These are phyloP conservation scores for Xylaria arbuscula DNA, from an alignment of 2,329 filamentous ascomycete genomes.

Conservation along the genomic window DNA sequence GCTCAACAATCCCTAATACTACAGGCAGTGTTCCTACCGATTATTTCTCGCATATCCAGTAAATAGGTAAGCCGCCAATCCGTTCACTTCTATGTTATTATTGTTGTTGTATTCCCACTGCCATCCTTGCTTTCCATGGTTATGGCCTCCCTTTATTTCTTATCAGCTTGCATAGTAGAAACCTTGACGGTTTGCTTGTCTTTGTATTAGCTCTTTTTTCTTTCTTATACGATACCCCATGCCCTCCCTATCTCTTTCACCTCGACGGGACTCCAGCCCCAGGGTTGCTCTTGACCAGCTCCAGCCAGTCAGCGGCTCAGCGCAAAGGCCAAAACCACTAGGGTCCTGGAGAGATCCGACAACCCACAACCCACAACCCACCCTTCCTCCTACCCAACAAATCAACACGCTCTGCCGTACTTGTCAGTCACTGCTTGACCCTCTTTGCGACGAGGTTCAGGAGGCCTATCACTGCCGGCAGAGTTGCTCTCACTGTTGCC, in stretches of 20 bases:
- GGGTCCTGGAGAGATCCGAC: constrained; percentile 35
- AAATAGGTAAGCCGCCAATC: constrained; percentile 27
- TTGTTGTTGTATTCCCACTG: background rate
- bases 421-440: constrained; percentile 54
- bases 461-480: constrained; percentile 65
- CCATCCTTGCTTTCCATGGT: background rate
- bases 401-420: constrained; percentile 61
- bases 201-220: constrained; percentile 26
- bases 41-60: background rate
- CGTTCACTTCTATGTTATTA: background rate
- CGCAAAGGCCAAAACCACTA: constrained; percentile 45
- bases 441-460: constrained; percentile 51
- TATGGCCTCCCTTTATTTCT: constrained; percentile 6
- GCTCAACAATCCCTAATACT: background rate
- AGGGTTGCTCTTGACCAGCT: constrained; percentile 42
- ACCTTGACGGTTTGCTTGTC: background rate
- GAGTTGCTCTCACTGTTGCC: constrained; percentile 54
- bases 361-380: constrained; percentile 41
- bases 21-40: constrained; percentile 5
- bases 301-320: constrained; percentile 50
- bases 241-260: constrained; percentile 33
- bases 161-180: background rate
- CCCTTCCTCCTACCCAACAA: constrained; percentile 54
- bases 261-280: constrained; percentile 41
- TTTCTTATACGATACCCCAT: constrained; percentile 23